Evolutionary conservation across 1,139 yeast species (phyloP).

Genomic region (Protomyces gravidus): DNA sequence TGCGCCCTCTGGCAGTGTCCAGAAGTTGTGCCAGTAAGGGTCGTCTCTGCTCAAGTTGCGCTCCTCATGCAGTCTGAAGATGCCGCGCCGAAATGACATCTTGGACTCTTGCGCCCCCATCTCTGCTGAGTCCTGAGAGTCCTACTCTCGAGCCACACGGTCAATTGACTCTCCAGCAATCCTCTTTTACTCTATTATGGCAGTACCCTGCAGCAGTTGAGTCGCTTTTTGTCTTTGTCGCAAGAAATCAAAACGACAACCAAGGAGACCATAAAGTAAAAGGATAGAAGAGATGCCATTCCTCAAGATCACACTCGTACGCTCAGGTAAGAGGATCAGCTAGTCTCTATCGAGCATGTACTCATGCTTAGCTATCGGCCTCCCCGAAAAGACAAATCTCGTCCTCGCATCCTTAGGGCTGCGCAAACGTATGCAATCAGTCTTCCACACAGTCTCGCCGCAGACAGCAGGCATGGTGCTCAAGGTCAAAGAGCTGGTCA

Average conservation of each 20-base stretch:
- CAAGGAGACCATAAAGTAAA: too few relatives aligned
- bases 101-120: slow-evolving; percentile 76
- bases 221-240: too few relatives aligned
- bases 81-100: slow-evolving; percentile 56
- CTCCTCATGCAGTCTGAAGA: slow-evolving; percentile 59
- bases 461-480: slow-evolving; percentile 81
- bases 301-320: slow-evolving; percentile 20
- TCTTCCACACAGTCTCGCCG: slow-evolving; percentile 69
- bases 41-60: slow-evolving; percentile 47
- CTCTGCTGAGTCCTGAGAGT: background rate
- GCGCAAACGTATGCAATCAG: slow-evolving; percentile 64
- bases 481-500: slow-evolving; percentile 80
- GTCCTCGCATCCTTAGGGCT: slow-evolving; percentile 73
- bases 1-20: slow-evolving; percentile 47
- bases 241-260: too few relatives aligned
- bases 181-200: too few relatives aligned
- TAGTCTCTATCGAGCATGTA: background rate
- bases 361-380: slow-evolving; percentile 70
- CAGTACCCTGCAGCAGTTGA: too few relatives aligned
- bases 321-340: slow-evolving; percentile 8
- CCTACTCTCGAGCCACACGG: background rate
- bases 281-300: slow-evolving; percentile 6
- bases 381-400: slow-evolving; percentile 60
- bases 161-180: too few relatives aligned
- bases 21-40: slow-evolving; percentile 54